Conservation (phyloP, 495 filamentous ascomycete species). For the Neurospora sp. region DNA sequence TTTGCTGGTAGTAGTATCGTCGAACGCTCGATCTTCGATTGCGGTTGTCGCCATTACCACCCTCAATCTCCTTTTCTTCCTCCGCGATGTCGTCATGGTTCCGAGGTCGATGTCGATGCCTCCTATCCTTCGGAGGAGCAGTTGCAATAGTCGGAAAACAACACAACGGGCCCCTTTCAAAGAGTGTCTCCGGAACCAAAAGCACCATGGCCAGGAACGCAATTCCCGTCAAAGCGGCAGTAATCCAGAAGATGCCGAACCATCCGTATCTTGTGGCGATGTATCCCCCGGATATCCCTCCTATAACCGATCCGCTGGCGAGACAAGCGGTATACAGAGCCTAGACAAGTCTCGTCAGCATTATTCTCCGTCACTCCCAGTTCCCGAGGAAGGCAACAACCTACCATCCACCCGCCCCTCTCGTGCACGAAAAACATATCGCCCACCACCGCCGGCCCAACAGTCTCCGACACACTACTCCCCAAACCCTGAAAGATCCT, state of each 20-base stretch:
- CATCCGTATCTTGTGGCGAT: constrained; percentile 33
- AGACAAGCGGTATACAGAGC: constrained; percentile 43
- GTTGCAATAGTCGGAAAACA: constrained; percentile 6
- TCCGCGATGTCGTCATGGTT: background rate
- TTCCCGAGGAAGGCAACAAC: background rate
- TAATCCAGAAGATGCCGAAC: constrained; percentile 33
- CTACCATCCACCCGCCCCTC: constrained; percentile 37
- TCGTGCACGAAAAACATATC: constrained; percentile 45
- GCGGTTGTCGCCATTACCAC: background rate
- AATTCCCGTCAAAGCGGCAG: constrained; percentile 27
- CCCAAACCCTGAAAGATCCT: constrained; percentile 43
- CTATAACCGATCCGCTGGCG: constrained; percentile 38
- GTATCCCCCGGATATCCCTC: constrained; percentile 40
- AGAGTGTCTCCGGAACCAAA: constrained; percentile 47
- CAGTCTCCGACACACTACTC: constrained; percentile 42
- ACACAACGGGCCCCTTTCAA: constrained; percentile 19
- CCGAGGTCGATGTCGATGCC: background rate
- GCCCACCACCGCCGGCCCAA: constrained; percentile 43
- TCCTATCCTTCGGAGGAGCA: background rate
- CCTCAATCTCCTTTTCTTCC: background rate
- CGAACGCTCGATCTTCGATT: constrained; percentile 3
- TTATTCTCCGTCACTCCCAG: background rate
- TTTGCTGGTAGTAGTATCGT: constrained; percentile 2
- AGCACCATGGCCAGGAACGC: constrained; percentile 25
- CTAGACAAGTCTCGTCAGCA: constrained; percentile 4